phyloP scores from a whole-genome alignment of 75 land plant genomes.

The Larix kaempferi region DNA sequence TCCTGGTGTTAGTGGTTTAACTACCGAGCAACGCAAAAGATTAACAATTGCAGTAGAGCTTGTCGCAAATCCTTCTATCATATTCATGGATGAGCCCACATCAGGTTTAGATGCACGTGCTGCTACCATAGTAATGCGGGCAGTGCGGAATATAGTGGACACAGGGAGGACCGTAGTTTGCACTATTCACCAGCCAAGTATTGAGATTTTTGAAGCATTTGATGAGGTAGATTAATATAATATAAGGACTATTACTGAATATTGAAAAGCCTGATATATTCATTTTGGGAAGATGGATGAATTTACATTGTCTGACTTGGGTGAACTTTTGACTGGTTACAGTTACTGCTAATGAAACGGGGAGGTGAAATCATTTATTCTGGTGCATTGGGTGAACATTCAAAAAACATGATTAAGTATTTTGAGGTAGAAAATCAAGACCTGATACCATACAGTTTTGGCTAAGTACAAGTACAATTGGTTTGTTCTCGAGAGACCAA shows the following conservation, averaged over 20 bases:
- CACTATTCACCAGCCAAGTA: slow-evolving; percentile 29
- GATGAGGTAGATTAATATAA: slow-evolving; percentile 24
- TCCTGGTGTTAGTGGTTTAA: slow-evolving; percentile 23
- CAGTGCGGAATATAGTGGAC: slow-evolving; percentile 32
- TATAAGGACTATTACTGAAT: neutral
- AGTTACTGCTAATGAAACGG: slow-evolving; percentile 51
- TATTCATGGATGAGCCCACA: slow-evolving; percentile 43
- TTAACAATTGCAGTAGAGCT: slow-evolving; percentile 36
- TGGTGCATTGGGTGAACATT: slow-evolving; percentile 37
- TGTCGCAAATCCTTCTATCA: slow-evolving; percentile 38
- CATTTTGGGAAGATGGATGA: neutral
- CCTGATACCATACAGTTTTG: neutral
- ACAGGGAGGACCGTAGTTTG: slow-evolving; percentile 38
- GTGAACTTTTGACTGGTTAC: neutral
- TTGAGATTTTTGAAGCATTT: slow-evolving; percentile 43
- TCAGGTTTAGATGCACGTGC: slow-evolving; percentile 32
- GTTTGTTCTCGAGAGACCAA: neutral
- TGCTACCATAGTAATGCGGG: slow-evolving; percentile 26
- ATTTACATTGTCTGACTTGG: neutral
- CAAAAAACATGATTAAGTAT: slow-evolving; percentile 35
- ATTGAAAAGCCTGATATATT: neutral
- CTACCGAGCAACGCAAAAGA: slow-evolving; percentile 35
- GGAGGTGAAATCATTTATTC: slow-evolving; percentile 52
- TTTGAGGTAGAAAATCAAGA: slow-evolving; percentile 27
- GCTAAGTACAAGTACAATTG: neutral